These are phyloP conservation scores for Phytophthora uliginosa DNA, from an alignment of 352 stramenopile species.

Conservation along the genomic window DNA sequence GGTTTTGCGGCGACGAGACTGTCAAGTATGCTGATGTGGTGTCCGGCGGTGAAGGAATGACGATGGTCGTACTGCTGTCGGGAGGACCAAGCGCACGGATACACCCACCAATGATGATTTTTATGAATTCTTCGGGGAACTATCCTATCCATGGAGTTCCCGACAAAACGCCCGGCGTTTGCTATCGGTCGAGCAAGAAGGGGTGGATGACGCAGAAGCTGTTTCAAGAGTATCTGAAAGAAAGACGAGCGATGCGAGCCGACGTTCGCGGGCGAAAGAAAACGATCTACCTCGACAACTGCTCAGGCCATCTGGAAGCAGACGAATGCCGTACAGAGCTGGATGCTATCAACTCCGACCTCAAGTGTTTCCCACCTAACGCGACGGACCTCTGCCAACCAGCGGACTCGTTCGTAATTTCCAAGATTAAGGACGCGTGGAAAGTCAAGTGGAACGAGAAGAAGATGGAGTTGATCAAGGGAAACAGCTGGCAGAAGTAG, in stretches of 20 bases:
- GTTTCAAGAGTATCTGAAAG: conserved; percentile 29
- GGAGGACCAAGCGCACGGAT: not conserved
- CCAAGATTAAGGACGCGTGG: conserved; percentile 42
- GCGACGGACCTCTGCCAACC: conserved; percentile 36
- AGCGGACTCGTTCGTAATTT: conserved; percentile 45
- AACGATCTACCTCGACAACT: conserved; percentile 36
- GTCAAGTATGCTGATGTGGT: no score
- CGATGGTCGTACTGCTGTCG: no score
- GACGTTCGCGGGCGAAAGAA: conserved; percentile 24
- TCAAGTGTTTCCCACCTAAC: conserved; percentile 26
- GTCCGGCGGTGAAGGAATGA: no score
- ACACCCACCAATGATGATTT: not conserved
- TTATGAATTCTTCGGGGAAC: conserved; percentile 7
- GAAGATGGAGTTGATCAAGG: conserved; percentile 40
- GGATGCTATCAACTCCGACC: conserved; percentile 4
- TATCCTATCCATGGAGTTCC: conserved; percentile 8
- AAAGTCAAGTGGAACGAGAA: conserved; percentile 35
- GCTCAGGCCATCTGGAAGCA: conserved; percentile 14
- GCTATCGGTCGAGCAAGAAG: conserved; percentile 8
- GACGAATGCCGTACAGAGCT: conserved; percentile 13
- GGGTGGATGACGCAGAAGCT: conserved; percentile 11
- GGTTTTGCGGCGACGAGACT: no score
- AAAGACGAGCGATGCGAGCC: conserved; percentile 11
- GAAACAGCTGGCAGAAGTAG: conserved; percentile 37
- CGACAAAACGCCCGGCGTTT: not conserved